phyloP scores from a whole-genome alignment of 106 monocot species.

The Allium sativum region DNA sequence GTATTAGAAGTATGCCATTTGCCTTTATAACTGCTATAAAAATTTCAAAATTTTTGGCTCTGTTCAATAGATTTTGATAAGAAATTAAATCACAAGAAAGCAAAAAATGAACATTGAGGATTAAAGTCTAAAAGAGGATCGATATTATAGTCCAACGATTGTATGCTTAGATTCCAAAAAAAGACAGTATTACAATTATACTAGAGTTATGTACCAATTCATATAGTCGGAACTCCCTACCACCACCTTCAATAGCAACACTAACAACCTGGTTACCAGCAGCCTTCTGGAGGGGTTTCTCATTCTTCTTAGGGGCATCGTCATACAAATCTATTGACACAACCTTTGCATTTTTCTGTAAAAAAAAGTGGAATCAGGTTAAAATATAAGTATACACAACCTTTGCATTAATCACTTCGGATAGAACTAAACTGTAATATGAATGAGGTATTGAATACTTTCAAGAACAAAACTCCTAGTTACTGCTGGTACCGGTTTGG shows the following conservation, averaged over 20 bases:
- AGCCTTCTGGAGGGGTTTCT: conserved; percentile 26
- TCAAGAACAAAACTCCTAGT: conserved; percentile 29
- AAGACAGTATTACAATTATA: too few species aligned
- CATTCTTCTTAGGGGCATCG: conserved; percentile 31
- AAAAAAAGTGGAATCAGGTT: not conserved
- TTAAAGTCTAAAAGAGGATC: too few species aligned
- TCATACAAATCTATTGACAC: conserved; percentile 32
- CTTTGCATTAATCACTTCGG: conserved; percentile 43
- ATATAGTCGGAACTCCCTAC: conserved; percentile 26
- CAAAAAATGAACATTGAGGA: too few species aligned
- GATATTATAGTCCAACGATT: too few species aligned
- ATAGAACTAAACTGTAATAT: conserved; percentile 39
- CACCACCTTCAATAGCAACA: conserved; percentile 32
- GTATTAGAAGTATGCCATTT: too few species aligned
- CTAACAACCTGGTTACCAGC: conserved; percentile 25
- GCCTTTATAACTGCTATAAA: too few species aligned
- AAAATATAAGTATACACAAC: too few species aligned
- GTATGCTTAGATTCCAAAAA: too few species aligned
- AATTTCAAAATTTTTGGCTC: too few species aligned
- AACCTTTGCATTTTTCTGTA: conserved; percentile 27
- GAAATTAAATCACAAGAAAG: too few species aligned
- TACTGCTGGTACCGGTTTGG: conserved; percentile 24
- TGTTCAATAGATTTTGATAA: too few species aligned
- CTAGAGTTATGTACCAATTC: too few species aligned
- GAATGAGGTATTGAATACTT: conserved; percentile 22